A percentile compares a stretch with the other conserved stretches of the same genome.
Evolutionary conservation across 192 early-diverging fungal species (phyloP).

Genomic region (Coemansia sp.): DNA sequence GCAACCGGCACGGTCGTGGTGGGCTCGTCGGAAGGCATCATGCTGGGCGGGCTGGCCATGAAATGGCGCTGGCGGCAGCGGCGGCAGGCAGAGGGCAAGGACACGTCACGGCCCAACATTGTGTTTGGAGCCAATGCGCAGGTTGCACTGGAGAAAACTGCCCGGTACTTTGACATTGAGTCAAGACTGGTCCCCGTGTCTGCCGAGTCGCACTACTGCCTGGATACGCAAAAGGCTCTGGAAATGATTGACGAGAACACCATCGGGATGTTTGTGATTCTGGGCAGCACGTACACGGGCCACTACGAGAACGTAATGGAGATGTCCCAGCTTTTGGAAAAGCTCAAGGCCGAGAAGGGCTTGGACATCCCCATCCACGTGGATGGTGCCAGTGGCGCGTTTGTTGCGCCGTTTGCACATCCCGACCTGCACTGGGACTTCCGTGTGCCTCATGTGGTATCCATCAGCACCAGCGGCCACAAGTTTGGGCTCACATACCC

Average conservation of each 20-base stretch:
- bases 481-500: constrained; percentile 84
- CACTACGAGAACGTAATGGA: constrained; percentile 75
- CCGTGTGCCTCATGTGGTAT: constrained; percentile 63
- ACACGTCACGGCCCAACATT: constrained; percentile 70
- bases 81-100: constrained; percentile 61
- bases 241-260: constrained; percentile 81
- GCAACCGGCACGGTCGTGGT: constrained; percentile 69
- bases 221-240: constrained; percentile 64
- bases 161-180: constrained; percentile 77
- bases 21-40: constrained; percentile 78
- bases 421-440: constrained; percentile 77
- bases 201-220: constrained; percentile 51
- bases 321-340: constrained; percentile 62
- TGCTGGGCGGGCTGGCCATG: constrained; percentile 73
- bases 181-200: constrained; percentile 63
- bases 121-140: constrained; percentile 77
- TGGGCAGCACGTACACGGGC: constrained; percentile 80
- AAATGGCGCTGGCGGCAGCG: constrained; percentile 71
- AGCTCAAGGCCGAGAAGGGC: constrained; percentile 60
- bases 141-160: constrained; percentile 69
- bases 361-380: constrained; percentile 79
- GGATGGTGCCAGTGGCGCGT: constrained; percentile 81
- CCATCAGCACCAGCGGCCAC: constrained; percentile 83
- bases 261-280: constrained; percentile 72
- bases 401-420: constrained; percentile 80